phyloP scores from a whole-genome alignment of 768 basidiomycete genomes.

The Phylloporus rhodoxanthus region DNA sequence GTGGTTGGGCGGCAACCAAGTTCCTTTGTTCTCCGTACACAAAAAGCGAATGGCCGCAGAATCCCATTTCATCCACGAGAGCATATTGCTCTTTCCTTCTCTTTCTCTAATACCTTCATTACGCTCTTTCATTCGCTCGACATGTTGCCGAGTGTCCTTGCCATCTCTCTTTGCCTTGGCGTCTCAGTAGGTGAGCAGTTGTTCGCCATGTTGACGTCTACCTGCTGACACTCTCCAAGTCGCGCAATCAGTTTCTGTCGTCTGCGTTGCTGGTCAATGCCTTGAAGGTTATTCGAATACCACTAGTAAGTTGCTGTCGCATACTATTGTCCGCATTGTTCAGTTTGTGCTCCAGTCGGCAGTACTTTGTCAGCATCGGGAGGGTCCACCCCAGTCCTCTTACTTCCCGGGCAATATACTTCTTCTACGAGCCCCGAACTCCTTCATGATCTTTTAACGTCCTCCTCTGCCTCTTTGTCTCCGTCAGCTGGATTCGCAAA shows the following conservation, averaged over 20 bases:
- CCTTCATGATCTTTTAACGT: constrained; percentile 61
- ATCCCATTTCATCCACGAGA: constrained; percentile 11
- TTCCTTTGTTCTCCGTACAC: constrained; percentile 22
- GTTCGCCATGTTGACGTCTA: not conserved
- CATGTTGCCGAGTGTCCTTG: constrained; percentile 39
- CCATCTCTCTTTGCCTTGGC: constrained; percentile 33
- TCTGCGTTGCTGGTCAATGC: constrained; percentile 89
- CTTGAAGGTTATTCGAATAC: constrained; percentile 72
- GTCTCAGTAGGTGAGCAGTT: constrained; percentile 34
- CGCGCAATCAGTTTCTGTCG: constrained; percentile 56
- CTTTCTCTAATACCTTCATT: constrained; percentile 16
- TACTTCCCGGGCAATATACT: constrained; percentile 75
- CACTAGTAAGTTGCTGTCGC: constrained; percentile 44
- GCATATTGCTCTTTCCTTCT: constrained; percentile 20
- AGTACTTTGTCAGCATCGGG: constrained; percentile 55
- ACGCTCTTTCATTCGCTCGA: constrained; percentile 22
- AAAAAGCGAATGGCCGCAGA: constrained; percentile 25
- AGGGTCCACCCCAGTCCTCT: constrained; percentile 46
- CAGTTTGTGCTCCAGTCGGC: constrained; percentile 48
- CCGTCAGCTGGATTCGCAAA: constrained; percentile 61
- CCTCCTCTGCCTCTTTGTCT: constrained; percentile 53
- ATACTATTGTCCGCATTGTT: constrained; percentile 5
- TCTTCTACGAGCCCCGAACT: constrained; percentile 66
- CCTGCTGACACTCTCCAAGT: constrained; percentile 27
- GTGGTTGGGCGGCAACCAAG: constrained; percentile 15